phyloP scores from a whole-genome alignment of 73 alveolate genomes.

The Tetrahymena elliotti region DNA sequence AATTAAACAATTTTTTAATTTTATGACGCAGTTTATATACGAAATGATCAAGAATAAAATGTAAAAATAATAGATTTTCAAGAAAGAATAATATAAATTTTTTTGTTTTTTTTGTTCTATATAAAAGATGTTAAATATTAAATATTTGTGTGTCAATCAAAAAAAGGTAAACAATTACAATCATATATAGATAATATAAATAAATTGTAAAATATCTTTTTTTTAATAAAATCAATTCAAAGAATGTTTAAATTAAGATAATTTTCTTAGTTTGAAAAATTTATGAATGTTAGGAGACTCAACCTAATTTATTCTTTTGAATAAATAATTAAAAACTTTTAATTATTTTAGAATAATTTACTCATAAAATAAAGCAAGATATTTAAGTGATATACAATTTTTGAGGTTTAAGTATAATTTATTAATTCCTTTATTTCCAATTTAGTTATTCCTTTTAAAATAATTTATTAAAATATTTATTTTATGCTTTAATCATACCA shows the following conservation, averaged over 20 bases:
- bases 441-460: background rate
- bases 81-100: too few species aligned
- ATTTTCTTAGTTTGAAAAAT: background rate
- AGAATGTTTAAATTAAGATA: background rate
- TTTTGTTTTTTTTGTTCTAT: too few species aligned
- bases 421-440: background rate
- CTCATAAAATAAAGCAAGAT: background rate
- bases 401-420: background rate
- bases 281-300: background rate
- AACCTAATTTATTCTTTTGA: background rate
- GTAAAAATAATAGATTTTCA: background rate
- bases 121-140: too few species aligned
- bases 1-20: too few species aligned
- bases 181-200: too few species aligned
- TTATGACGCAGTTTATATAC: too few species aligned
- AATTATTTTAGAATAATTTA: background rate
- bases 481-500: background rate
- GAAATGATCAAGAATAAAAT: background rate
- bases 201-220: too few species aligned
- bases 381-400: background rate
- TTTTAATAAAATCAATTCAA: too few species aligned
- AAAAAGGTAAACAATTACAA: too few species aligned
- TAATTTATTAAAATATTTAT: background rate
- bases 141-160: too few species aligned
- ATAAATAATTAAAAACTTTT: background rate